Conservation (phyloP, 2,329 filamentous ascomycete species). For the Fusarium coffeatum region DNA sequence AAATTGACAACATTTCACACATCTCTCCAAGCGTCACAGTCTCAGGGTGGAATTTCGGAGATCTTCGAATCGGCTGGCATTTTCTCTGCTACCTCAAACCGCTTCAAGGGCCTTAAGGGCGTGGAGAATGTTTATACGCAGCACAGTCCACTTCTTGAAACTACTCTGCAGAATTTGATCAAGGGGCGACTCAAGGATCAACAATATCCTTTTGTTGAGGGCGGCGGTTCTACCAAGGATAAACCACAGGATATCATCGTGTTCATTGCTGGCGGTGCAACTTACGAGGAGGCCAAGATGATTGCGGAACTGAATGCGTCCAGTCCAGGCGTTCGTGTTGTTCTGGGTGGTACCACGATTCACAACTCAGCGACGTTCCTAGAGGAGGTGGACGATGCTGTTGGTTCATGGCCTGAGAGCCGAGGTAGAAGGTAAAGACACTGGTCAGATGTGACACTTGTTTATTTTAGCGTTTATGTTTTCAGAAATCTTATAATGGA, state of each 20-base stretch:
- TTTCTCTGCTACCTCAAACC: conserved; percentile 86
- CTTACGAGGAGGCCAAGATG: conserved; percentile 97
- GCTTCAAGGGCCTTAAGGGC: conserved; percentile 94
- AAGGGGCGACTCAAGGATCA: conserved; percentile 89
- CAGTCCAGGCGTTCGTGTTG: conserved; percentile 87
- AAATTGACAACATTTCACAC: conserved; percentile 88
- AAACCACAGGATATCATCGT: conserved; percentile 97
- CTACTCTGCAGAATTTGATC: conserved; percentile 90
- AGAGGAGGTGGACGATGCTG: conserved; percentile 91
- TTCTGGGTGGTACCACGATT: conserved; percentile 87
- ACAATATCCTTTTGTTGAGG: conserved; percentile 93
- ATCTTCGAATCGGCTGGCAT: conserved; percentile 93
- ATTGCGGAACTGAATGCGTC: conserved; percentile 94
- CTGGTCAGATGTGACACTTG: background rate
- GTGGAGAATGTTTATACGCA: conserved; percentile 99
- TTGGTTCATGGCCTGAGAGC: conserved; percentile 84
- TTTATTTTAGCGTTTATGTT: conserved; percentile 14
- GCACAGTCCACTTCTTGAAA: conserved; percentile 88
- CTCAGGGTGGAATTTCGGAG: conserved; percentile 84
- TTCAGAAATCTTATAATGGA: background rate
- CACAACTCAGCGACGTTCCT: conserved; percentile 91
- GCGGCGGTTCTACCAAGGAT: conserved; percentile 85
- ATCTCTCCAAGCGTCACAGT: conserved; percentile 82
- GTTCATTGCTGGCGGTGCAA: conserved; percentile 92
- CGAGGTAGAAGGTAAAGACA: conserved; percentile 41